These are phyloP conservation scores for Tulasnella sp. DNA, from an alignment of 768 basidiomycete genomes.

Conservation along the genomic window DNA sequence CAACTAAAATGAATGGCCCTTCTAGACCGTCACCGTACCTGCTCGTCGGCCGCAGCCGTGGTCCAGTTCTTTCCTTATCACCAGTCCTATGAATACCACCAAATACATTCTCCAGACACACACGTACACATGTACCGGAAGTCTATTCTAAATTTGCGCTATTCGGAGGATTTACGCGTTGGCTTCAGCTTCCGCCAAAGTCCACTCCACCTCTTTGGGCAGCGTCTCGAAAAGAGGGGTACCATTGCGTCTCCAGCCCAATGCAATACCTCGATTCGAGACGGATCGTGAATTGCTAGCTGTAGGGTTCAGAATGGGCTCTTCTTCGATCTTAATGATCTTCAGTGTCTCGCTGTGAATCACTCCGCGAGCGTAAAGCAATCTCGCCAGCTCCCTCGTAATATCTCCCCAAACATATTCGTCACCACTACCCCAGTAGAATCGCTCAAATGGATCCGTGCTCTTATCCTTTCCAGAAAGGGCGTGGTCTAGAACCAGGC, in stretches of 20 bases:
- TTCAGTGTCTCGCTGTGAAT: conserved; percentile 1
- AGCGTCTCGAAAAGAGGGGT: neutral
- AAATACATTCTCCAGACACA: no score
- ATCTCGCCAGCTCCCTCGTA: conserved; percentile 26
- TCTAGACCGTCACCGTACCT: no score
- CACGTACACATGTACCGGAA: no score
- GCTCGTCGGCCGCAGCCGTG: no score
- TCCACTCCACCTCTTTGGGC: neutral
- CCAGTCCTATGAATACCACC: no score
- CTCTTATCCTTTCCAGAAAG: conserved; percentile 36
- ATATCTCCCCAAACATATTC: conserved; percentile 36
- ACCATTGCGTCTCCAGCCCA: conserved; percentile 34
- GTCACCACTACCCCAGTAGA: conserved; percentile 41
- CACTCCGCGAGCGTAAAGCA: conserved; percentile 31
- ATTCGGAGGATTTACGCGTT: neutral
- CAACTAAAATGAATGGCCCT: no score
- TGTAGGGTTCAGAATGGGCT: conserved; percentile 17
- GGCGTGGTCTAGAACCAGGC: conserved; percentile 39
- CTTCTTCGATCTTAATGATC: conserved; percentile 21
- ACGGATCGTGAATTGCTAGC: conserved; percentile 38
- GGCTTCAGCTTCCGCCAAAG: neutral
- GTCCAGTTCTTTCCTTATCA: no score
- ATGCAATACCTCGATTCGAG: conserved; percentile 36
- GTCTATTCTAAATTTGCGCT: no score
- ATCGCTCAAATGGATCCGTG: conserved; percentile 39